Base-by-base conservation (phyloP, 1,139 yeast genomes). In the Maudiozyma humilis region DNA sequence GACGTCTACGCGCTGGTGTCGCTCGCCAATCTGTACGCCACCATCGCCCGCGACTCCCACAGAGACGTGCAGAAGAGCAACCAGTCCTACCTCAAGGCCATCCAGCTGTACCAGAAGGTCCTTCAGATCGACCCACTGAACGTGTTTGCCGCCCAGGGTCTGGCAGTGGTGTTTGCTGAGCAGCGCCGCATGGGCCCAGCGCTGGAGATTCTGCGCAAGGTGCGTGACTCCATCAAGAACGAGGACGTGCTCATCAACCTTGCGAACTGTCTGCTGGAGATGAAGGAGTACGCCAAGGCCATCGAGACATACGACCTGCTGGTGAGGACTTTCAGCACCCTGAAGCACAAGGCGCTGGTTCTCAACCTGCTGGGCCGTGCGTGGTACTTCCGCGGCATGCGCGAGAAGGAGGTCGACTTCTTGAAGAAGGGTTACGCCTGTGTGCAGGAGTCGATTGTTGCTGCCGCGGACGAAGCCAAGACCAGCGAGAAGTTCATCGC, bases 141-240 rank as follows among this genome's bases (percentile, higher is more conserved):
- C 62, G 94, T 91, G 1, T 91, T 82, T 67, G 99, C 97, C 2
- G 98, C 98, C 0, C 98, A 91, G 64, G 99, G 99, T 43, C 73
- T 93, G 51, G 98, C 97, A 1, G 88, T 91, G 44, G 79, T 89
- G 10, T 84, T 87, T 63, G 94, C 95, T 18, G 97, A 89, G 56
- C 83, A 83, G 57, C 85, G 84, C 56, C 82, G 86, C 48, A 67
- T 78, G 18, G 79, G 76, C 35, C 73, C 81, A 51, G 96, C 97
- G 0, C 72, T 88, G 57, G 95, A 87, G 53, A 81, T 88, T 43
- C 80, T 93, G 59, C 77, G 94, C 64, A 88, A 89, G 55, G 80
- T 89, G 44, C 78, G 96, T 60, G 98, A 91, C 57, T 82, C 97
- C 8, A 72, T 91, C 54, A 79, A 81, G 58, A 95, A 86, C 59